Evolutionary conservation across 208 protist species (phyloP), one percentile per base, ranked within the genome.

Genomic region (Balamuthia mandrillaris): DNA sequence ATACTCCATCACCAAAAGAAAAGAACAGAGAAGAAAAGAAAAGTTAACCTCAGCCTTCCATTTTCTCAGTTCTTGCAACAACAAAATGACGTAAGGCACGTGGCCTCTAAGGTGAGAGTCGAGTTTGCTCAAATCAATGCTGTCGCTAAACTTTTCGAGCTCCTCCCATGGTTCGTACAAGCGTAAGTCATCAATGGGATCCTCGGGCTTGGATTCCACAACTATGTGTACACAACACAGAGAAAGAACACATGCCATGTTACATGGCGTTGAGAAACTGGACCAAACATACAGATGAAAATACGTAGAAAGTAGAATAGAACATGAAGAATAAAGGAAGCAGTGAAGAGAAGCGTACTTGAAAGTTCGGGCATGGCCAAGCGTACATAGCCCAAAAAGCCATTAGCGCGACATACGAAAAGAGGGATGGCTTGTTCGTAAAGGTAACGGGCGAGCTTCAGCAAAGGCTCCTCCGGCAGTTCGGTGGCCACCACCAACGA

Each of bases 331-430:
- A n/a, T 27, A 41, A 39, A 68, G 63, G 29, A 18, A 14, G 52
- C 27, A 12, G 24, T 49, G 35, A 3, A 41, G 39, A 35, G 21
- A 29, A 16, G 74, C 42, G 37, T 74, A 92, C 89, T 61, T 65
- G 78, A 82, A 72, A 91, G 91, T 82, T 94, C 92, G 31, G 72
- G 75, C 1, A 81, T 27, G 42, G 63, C 72, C 21, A 96, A 83
- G 75, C 97, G 94, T 29, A 98, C 56, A 49, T 94, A 90, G 16
- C 96, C 97, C 24, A 97, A 84, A 21, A 98, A 90, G 27, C 97
- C 97, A 49, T 94, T 92, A 29, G 91, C 87, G 37, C 92, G 90
- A 9, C 95, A 88, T 29, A 93, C 85, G 51, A 98, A 18, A 3
- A 98, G 84, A 1, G 96, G 96, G 14, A 95, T 92, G 24, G 84